Conservation (phyloP, 805 yeast species). For the Candida germanica region DNA sequence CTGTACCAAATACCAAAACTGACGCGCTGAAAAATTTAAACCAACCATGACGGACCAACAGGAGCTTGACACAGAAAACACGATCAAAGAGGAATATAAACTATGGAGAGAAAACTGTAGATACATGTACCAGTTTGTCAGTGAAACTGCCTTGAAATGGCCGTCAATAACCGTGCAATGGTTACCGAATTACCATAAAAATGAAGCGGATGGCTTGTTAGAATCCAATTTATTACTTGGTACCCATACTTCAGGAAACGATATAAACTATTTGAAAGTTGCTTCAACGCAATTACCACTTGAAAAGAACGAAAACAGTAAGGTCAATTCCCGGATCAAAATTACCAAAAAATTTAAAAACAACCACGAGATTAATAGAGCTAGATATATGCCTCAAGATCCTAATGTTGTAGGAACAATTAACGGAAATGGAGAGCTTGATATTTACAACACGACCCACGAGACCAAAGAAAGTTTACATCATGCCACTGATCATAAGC, state of each 20-base stretch:
- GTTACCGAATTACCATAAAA: constrained; percentile 47
- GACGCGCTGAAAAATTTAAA: no score
- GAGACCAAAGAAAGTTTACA: constrained; percentile 21
- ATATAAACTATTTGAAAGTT: constrained; percentile 60
- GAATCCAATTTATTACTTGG: constrained; percentile 60
- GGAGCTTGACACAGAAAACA: constrained; percentile 33
- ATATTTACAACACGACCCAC: constrained; percentile 44
- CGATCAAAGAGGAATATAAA: constrained; percentile 65
- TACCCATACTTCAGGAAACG: constrained; percentile 73
- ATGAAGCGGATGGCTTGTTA: constrained; percentile 24
- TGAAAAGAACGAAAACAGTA: constrained; percentile 19
- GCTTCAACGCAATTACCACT: constrained; percentile 59
- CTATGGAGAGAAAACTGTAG: constrained; percentile 81
- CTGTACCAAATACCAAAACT: no score
- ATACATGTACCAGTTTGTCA: constrained; percentile 77
- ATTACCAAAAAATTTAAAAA: constrained; percentile 60
- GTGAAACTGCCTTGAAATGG: constrained; percentile 79
- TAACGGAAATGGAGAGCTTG: constrained; percentile 62
- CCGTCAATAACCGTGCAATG: constrained; percentile 79
- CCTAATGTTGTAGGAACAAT: constrained; percentile 58
- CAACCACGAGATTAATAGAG: constrained; percentile 67
- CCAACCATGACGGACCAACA: no score
- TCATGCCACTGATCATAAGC: constrained; percentile 41
- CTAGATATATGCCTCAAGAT: constrained; percentile 66
- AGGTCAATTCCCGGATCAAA: constrained; percentile 54